A percentile compares a stretch with the other conserved stretches of the same genome.
phyloP scores from a whole-genome alignment of 805 yeast genomes.

The Spathaspora sp. region DNA sequence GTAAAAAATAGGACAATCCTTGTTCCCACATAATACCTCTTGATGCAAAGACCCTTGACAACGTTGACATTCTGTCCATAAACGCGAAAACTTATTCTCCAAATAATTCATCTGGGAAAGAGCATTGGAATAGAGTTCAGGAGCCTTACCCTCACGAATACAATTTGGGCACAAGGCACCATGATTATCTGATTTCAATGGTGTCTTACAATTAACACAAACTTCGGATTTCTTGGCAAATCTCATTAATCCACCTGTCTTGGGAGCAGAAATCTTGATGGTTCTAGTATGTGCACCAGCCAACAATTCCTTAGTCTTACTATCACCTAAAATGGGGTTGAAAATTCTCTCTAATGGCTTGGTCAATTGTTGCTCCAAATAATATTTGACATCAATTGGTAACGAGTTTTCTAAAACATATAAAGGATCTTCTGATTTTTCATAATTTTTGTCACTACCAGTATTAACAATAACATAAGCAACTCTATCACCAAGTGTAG shows the following conservation, averaged over 20 bases:
- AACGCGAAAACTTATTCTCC: constrained; percentile 76
- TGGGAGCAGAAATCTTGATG: constrained; percentile 67
- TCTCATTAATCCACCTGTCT: constrained; percentile 83
- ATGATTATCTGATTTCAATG: constrained; percentile 55
- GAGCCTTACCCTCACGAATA: constrained; percentile 63
- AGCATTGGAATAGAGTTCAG: constrained; percentile 77
- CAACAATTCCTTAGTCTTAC: constrained; percentile 72
- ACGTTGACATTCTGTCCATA: constrained; percentile 98
- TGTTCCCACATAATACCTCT: constrained; percentile 91
- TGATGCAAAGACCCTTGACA: constrained; percentile 96
- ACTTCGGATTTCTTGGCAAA: constrained; percentile 87
- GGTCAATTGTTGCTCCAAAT: constrained; percentile 85
- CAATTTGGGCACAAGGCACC: constrained; percentile 85
- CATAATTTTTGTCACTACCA: constrained; percentile 83
- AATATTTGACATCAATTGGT: constrained; percentile 92
- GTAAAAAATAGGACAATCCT: constrained; percentile 96
- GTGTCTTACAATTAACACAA: constrained; percentile 85
- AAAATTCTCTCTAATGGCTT: constrained; percentile 92
- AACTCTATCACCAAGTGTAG: constrained; percentile 94
- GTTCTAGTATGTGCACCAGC: constrained; percentile 83
- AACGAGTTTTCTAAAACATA: constrained; percentile 88
- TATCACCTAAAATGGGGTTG: constrained; percentile 90
- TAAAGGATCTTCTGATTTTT: constrained; percentile 95
- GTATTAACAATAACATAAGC: constrained; percentile 88
- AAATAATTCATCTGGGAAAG: constrained; percentile 74